phyloP scores from a whole-genome alignment of 108 stramenopile species.

The Asterionellopsis glacialis region DNA sequence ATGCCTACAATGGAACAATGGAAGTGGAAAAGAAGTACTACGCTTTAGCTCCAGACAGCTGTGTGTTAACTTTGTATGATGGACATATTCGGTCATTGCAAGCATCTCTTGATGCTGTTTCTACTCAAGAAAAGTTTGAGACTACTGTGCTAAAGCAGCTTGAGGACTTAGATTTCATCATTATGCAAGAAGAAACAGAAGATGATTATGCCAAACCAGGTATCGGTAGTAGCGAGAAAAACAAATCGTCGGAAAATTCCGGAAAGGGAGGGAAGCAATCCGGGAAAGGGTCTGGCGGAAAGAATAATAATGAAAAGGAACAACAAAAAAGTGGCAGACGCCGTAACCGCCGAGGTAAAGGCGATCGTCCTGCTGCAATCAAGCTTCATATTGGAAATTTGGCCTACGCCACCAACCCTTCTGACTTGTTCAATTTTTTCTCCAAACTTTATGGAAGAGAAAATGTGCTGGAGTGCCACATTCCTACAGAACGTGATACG shows the following conservation, averaged over 20 bases:
- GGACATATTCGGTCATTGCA: conserved; percentile 77
- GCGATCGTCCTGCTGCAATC: conserved; percentile 62
- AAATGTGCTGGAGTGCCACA: conserved; percentile 82
- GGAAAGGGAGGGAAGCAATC: no score
- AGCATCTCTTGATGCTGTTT: conserved; percentile 50
- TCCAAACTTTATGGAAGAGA: conserved; percentile 62
- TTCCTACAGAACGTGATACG: conserved; percentile 78
- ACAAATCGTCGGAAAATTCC: conserved; percentile 7
- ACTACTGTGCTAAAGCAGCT: conserved; percentile 46
- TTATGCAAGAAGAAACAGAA: conserved; percentile 15
- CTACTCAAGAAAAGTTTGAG: conserved; percentile 44
- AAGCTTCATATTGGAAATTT: conserved; percentile 88
- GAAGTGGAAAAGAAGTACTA: conserved; percentile 81
- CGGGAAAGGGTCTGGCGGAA: conserved; percentile 9
- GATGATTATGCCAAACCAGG: conserved; percentile 3
- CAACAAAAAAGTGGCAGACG: conserved; percentile 29
- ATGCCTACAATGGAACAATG: conserved; percentile 73
- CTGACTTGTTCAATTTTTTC: conserved; percentile 75
- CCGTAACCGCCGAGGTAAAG: conserved; percentile 28
- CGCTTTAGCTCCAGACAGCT: conserved; percentile 76
- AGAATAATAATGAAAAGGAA: conserved; percentile 4
- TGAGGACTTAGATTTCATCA: conserved; percentile 51
- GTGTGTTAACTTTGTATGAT: conserved; percentile 77
- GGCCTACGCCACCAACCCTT: conserved; percentile 67
- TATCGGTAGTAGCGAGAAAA: conserved; percentile 11